Percentiles rank a stretch among this genome's conserved stretches.
phyloP scores from a whole-genome alignment of 2,329 filamentous ascomycete genomes.

The Periconia sp. region DNA sequence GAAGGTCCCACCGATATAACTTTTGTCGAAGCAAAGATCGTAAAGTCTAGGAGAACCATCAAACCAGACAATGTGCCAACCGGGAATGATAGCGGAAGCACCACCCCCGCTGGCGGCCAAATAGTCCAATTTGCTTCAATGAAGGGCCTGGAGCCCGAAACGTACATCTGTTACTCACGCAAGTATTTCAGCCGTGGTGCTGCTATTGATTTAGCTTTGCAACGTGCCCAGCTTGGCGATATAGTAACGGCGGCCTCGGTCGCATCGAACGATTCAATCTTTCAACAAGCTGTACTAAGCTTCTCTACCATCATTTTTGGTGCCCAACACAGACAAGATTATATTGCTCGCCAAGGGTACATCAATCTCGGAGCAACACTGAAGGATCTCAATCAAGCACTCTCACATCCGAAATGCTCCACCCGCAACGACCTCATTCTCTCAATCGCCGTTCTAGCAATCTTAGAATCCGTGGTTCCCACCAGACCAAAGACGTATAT shows the following conservation, averaged over 20 bases:
- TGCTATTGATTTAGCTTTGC: conserved; percentile 27
- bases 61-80: too few species aligned
- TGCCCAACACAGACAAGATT: conserved; percentile 19
- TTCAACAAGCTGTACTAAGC: conserved; percentile 26
- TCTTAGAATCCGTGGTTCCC: conserved; percentile 33
- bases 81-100: too few species aligned
- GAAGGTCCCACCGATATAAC: conserved; percentile 28
- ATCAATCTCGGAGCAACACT: conserved; percentile 29
- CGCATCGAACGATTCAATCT: conserved; percentile 15
- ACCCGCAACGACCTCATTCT: conserved; percentile 32
- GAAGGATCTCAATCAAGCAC: conserved; percentile 28
- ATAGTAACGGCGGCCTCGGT: conserved; percentile 13
- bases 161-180: conserved; percentile 32
- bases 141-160: conserved; percentile 22
- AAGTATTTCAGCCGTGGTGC: conserved; percentile 26
- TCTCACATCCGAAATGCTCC: conserved; percentile 26
- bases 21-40: conserved; percentile 33
- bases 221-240: conserved; percentile 22
- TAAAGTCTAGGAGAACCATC: conserved; percentile 29
- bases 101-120: too few species aligned
- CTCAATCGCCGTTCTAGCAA: conserved; percentile 28
- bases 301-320: conserved; percentile 36
- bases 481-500: conserved; percentile 28
- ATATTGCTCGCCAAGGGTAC: conserved; percentile 26
- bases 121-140: conserved; percentile 3